Evolutionary conservation across 164 flowering plant genomes (phyloP), one percentile per base, ranked within the genome.

Genomic region (Macadamia integrifolia): DNA sequence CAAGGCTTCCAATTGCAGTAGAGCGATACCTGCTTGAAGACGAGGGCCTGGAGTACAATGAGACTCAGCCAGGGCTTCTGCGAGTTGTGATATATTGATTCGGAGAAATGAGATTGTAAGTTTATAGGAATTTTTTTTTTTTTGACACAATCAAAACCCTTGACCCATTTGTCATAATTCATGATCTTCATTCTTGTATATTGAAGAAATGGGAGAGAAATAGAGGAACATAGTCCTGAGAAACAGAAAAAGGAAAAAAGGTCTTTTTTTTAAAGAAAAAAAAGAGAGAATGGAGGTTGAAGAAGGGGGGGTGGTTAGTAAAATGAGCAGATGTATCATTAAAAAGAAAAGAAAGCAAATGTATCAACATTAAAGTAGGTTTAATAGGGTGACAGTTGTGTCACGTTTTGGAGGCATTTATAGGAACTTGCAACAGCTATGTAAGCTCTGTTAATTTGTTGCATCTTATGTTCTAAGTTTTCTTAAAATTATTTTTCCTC

Each of bases 61-160:
- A 92, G 73, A 86, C 97, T 12, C 98, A 95, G 75, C 89, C 98
- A 11, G 98, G 99, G 75, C 85, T 95, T 68, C 97, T 95, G 69
- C 87, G 95, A 46, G 92, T 94, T 76, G 90, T 92, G 81, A 73
- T 94, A 77, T 92, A 88, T 66, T 88, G 87, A 87, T 66, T 62
- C 58, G 64, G 70, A 58, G 75, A 64, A 53, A 31, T 57, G 61
- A 69, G 66, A 68, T 42, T 56, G 32, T 65, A 78, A 76, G 40
- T 35, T 35, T 77, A 78, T 75, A 81, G 78, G 76, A 77, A 73
- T 23, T 35, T 35, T 35, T 35, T 35, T 35, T 35, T 63, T 63
- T 78, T 78, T 57, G 66, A 66, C 60, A 67, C 58, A 62, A 60
- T 58, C 61, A 65, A 60, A 73, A 69, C 42, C 66, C 62, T 59